Percentiles rank a stretch among this genome's conserved stretches.
phyloP scores from a whole-genome alignment of 2,329 filamentous ascomycete species.

The Neocatenulostroma microsporum region DNA sequence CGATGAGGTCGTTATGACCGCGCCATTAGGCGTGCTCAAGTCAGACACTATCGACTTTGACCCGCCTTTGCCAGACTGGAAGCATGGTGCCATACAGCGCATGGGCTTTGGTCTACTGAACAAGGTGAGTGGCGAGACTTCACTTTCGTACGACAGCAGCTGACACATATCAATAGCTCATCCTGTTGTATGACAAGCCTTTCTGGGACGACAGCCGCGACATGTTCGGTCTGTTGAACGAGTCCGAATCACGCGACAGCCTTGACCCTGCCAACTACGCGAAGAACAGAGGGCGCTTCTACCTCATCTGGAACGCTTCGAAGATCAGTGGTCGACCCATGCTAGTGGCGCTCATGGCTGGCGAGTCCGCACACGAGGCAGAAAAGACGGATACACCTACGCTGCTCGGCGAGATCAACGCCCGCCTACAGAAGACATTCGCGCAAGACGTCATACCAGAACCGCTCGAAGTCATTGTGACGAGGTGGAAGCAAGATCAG shows the following conservation, averaged over 20 bases:
- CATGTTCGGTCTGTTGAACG: constrained; percentile 86
- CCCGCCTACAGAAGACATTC: constrained; percentile 70
- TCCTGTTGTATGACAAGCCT: constrained; percentile 76
- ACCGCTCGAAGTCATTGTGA: constrained; percentile 80
- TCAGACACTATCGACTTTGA: constrained; percentile 73
- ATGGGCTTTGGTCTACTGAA: constrained; percentile 92
- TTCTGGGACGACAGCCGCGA: constrained; percentile 90
- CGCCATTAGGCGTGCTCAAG: constrained; percentile 86
- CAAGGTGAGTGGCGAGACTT: constrained; percentile 49
- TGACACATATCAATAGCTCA: constrained; percentile 41
- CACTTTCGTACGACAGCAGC: constrained; percentile 2
- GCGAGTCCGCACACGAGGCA: constrained; percentile 82
- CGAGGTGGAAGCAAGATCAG: constrained; percentile 81
- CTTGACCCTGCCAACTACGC: constrained; percentile 73
- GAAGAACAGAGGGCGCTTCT: constrained; percentile 77
- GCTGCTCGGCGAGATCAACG: constrained; percentile 72
- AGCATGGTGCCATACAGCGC: constrained; percentile 67
- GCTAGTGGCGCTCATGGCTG: constrained; percentile 88
- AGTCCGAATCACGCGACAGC: constrained; percentile 61
- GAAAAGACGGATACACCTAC: constrained; percentile 68
- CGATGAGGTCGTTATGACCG: constrained; percentile 85
- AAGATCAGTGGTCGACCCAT: constrained; percentile 80
- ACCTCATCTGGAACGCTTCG: constrained; percentile 95
- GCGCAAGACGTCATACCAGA: constrained; percentile 55
- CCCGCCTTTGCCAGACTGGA: constrained; percentile 84